Base-by-base conservation (phyloP, 768 basidiomycete species). In the Xerocomus potaroensis region DNA sequence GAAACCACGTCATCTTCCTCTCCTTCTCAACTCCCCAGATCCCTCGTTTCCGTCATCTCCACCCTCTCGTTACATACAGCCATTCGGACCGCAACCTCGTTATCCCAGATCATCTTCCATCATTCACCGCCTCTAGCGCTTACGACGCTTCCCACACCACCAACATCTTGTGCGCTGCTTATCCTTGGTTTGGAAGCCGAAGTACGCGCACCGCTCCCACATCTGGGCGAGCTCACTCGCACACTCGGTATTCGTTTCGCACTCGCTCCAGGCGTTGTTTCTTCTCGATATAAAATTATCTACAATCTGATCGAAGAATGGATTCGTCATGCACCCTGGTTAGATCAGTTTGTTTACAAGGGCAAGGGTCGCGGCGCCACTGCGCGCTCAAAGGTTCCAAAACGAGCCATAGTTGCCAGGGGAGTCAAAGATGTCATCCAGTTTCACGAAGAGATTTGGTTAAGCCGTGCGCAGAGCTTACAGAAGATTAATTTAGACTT, bases 141-240 rank as follows among this genome's bases (percentile, higher is more conserved):
- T 18, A 71, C 60, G 11, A 57, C 52, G 49, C 68, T 72, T 47
- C 71, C 69, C 41, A 68, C 72, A 31, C 66, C 66, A 6, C 70
- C 76, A 15, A 72, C 81, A 3, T 85, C 87, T 5, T 83, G 83
- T 57, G 89, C 84, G 12, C 58, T 87, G 8, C 69, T 87, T 47
- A 72, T 91, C 21, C 73, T 88, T 43, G 77, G 83, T 0, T 65
- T 89, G 29, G 90, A 91, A 71, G 81, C 80, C 4, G 84, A 85
- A 55, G 64, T 67, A 9, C 76, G 78, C 34, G 61, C 69, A 21
- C 69, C 76, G 9, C 69, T 83, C 34, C 74, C 77, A 41, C 71
- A 77, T 40, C 64, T 84, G 22, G 73, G 69, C 11, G 74, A 76
- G n/a, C 69, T 88, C 47, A 76, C 80, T n/a, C 72, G 73, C 41